These are phyloP conservation scores for Leucocoprinus sp. DNA, from an alignment of 768 basidiomycete genomes.

Conservation along the genomic window DNA sequence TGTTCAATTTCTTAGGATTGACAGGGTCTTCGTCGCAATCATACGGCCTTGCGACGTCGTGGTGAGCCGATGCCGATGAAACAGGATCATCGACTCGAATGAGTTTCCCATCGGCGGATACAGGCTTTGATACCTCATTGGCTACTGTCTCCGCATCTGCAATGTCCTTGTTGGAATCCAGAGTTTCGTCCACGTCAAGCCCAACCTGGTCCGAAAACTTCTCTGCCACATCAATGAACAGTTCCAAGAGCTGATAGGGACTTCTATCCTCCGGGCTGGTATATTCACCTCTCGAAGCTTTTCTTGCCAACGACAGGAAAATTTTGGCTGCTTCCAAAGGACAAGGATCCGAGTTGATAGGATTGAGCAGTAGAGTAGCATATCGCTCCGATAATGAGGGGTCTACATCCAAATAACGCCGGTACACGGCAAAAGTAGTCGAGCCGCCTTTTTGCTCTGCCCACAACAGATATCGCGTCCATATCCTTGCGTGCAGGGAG, in stretches of 20 bases:
- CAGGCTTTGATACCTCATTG: slow-evolving; percentile 24
- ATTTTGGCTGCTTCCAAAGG: slow-evolving; percentile 94
- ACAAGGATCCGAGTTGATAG: slow-evolving; percentile 47
- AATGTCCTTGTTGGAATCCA: slow-evolving; percentile 43
- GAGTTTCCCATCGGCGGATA: slow-evolving; percentile 48
- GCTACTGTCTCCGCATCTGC: slow-evolving; percentile 41
- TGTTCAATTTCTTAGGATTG: slow-evolving; percentile 64
- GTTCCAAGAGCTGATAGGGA: slow-evolving; percentile 86
- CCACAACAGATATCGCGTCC: slow-evolving; percentile 91
- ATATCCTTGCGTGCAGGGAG: slow-evolving; percentile 84
- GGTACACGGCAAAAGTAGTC: slow-evolving; percentile 77
- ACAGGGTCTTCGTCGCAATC: slow-evolving; percentile 81
- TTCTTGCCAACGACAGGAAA: slow-evolving; percentile 73
- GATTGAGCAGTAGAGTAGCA: slow-evolving; percentile 57
- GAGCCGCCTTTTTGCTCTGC: slow-evolving; percentile 74
- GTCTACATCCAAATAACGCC: slow-evolving; percentile 81
- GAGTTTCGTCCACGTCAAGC: slow-evolving; percentile 70
- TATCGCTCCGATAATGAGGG: slow-evolving; percentile 77
- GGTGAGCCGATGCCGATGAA: slow-evolving; percentile 41
- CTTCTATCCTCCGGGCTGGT: slow-evolving; percentile 88
- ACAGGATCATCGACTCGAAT: slow-evolving; percentile 68
- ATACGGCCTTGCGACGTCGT: slow-evolving; percentile 43
- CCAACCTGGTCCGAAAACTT: slow-evolving; percentile 89
- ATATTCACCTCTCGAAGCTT: slow-evolving; percentile 78
- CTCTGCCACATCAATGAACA: slow-evolving; percentile 90